Evolutionary conservation across 495 filamentous ascomycete genomes (phyloP), one percentile per base, ranked within the genome.

Genomic region (Tuber microsphaerosporum): DNA sequence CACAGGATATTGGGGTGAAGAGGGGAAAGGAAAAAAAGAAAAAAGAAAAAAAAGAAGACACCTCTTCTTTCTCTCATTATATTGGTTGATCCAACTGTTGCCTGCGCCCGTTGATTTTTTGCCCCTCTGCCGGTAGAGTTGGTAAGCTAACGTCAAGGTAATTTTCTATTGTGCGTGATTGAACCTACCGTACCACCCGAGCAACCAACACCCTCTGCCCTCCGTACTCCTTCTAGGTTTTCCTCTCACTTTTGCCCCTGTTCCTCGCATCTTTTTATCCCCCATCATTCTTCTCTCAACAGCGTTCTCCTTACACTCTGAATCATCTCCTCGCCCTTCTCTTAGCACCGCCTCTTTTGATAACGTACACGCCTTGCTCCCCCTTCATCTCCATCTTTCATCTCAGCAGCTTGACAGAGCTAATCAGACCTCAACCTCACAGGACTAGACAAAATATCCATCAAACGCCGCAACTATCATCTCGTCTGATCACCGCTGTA

Each of bases 61-160:
- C 56, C n/a, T 65, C 56, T 34, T 65, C 56, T 65, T 31, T n/a
- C 2, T 61, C 56, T 65, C 1, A 14, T 31, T 65, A 65, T 65
- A 65, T 65, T 65, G 56, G 26, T 34, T 34, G 31, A n/a, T 65
- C 26, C 56, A 65, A 31, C 16, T 34, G 12, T 65, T 2, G 31
- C 14, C 56, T 65, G 56, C 56, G 56, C 56, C 56, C 56, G 14
- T n/a, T 17, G 56, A 65, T 65, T 65, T 65, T 65, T 65, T 31
- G 26, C 56, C 56, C 56, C 26, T 34, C 56, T 12, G 26, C 5
- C 39, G 39, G 39, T 41, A 41, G 56, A 16, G 26, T 65, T 31
- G 56, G 26, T 12, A 61, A 65, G 56, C 56, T 65, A 65, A 65
- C 56, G 56, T 65, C 56, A 17, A 65, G 56, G 56, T 65, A 31